These are phyloP conservation scores for Moelleriella libera DNA, from an alignment of 2,329 filamentous ascomycete species.

Conservation along the genomic window DNA sequence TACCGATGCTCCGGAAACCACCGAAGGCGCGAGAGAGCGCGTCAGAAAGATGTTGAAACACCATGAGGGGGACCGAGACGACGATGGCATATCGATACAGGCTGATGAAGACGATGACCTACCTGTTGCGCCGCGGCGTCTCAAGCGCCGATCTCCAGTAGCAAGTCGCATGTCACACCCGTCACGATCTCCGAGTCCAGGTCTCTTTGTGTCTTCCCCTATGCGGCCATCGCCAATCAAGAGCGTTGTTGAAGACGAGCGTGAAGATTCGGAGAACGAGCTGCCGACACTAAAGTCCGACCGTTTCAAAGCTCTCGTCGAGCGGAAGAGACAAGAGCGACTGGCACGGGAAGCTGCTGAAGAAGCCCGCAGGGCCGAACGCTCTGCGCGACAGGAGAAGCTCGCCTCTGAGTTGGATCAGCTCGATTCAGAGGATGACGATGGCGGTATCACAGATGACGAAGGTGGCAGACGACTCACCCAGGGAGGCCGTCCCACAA, in stretches of 20 bases:
- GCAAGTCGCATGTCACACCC: slow-evolving; percentile 8
- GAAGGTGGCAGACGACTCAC: slow-evolving; percentile 52
- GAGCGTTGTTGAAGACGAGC: slow-evolving; percentile 18
- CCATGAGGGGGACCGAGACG: slow-evolving; percentile 11
- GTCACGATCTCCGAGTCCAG: slow-evolving; percentile 21
- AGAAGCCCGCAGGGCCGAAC: slow-evolving; percentile 31
- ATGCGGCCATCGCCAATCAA: slow-evolving; percentile 17
- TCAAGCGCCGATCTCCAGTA: slow-evolving; percentile 20
- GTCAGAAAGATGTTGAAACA: slow-evolving; percentile 27
- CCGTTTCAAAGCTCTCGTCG: slow-evolving; percentile 58
- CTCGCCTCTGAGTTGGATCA: slow-evolving; percentile 21
- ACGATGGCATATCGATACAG: slow-evolving; percentile 9
- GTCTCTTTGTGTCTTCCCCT: slow-evolving; percentile 44
- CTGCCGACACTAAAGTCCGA: slow-evolving; percentile 34
- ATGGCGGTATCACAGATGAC: slow-evolving; percentile 45
- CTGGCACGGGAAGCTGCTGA: slow-evolving; percentile 50
- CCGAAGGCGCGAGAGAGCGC: slow-evolving; percentile 24
- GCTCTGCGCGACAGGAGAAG: slow-evolving; percentile 20
- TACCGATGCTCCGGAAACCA: slow-evolving; percentile 1
- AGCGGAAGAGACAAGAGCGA: slow-evolving; percentile 58
- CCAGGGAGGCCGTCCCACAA: slow-evolving; percentile 52
- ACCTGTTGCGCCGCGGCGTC: slow-evolving; percentile 25
- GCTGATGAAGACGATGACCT: slow-evolving; percentile 20
- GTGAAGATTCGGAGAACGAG: slow-evolving; percentile 30
- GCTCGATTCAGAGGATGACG: slow-evolving; percentile 21